These are phyloP conservation scores for Chrysanthemum seticuspe DNA, from an alignment of 129 eudicot species.

Conservation along the genomic window DNA sequence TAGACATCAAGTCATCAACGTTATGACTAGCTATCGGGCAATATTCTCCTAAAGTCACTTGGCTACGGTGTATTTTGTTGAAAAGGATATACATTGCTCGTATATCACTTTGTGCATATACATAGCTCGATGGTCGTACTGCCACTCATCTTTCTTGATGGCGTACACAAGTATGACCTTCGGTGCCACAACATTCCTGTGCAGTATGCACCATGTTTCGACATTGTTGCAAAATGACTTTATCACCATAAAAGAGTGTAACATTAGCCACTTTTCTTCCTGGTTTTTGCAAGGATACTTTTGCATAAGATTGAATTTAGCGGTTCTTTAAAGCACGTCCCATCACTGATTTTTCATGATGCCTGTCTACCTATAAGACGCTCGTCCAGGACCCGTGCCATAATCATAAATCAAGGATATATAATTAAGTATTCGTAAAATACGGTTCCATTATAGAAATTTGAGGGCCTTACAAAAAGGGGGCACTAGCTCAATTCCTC, in stretches of 20 bases:
- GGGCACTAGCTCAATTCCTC: too few species aligned
- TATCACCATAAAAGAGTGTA: neutral
- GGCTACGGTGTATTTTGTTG: neutral
- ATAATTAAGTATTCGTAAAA: neutral
- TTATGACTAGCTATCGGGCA: neutral
- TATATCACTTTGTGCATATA: neutral
- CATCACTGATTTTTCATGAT: slow-evolving; percentile 14
- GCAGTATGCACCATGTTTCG: neutral
- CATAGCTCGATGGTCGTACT: neutral
- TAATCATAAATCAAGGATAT: neutral
- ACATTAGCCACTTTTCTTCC: neutral
- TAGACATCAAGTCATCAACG: neutral
- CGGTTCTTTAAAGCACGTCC: neutral
- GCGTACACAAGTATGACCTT: neutral
- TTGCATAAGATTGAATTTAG: neutral
- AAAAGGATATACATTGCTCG: neutral
- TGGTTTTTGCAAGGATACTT: neutral
- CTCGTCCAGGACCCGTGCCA: neutral
- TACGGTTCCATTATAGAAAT: too few species aligned
- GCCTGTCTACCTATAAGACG: neutral
- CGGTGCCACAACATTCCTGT: neutral
- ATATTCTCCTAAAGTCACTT: slow-evolving; percentile 3
- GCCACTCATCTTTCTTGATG: neutral
- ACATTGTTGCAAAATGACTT: too few species aligned
- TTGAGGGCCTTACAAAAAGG: too few species aligned